Evolutionary conservation across 2,329 filamentous ascomycete species (phyloP).

Genomic region (Corniculantispora saksenae): DNA sequence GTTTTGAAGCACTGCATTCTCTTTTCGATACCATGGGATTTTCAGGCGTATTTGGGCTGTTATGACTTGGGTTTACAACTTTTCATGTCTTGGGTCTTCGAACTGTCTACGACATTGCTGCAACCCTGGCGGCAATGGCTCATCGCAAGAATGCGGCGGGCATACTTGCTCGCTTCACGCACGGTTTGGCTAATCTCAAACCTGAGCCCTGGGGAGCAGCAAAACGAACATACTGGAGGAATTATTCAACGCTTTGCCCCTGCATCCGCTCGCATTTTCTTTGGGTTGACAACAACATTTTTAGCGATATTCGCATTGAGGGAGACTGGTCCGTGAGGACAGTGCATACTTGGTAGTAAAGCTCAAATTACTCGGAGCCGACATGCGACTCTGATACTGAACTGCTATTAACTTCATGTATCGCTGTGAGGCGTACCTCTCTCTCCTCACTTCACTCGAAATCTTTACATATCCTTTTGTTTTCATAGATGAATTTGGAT

Average conservation of each 20-base stretch:
- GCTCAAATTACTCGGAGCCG: neutral
- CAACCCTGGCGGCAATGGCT: neutral
- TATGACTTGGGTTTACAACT: conserved; percentile 14
- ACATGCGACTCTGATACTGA: neutral
- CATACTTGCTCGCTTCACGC: neutral
- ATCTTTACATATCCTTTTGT: conserved; percentile 36
- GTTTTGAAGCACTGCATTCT: conserved; percentile 43
- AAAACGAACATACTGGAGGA: neutral
- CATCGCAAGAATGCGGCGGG: neutral
- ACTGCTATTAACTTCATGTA: neutral
- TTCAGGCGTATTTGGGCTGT: conserved; percentile 19
- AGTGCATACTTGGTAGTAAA: neutral
- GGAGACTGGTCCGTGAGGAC: neutral
- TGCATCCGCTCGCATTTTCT: conserved; percentile 12
- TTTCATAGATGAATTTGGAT: conserved; percentile 36
- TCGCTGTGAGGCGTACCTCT: neutral
- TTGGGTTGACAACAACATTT: conserved; percentile 13
- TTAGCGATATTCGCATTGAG: conserved; percentile 16
- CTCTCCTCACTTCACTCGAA: conserved; percentile 24
- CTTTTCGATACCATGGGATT: conserved; percentile 46
- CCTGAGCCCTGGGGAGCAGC: neutral
- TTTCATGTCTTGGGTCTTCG: conserved; percentile 9
- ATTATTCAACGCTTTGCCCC: neutral
- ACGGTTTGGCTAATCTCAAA: neutral
- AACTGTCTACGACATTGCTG: neutral